phyloP scores from a whole-genome alignment of 331 rosid species.

The Malus hybrid region DNA sequence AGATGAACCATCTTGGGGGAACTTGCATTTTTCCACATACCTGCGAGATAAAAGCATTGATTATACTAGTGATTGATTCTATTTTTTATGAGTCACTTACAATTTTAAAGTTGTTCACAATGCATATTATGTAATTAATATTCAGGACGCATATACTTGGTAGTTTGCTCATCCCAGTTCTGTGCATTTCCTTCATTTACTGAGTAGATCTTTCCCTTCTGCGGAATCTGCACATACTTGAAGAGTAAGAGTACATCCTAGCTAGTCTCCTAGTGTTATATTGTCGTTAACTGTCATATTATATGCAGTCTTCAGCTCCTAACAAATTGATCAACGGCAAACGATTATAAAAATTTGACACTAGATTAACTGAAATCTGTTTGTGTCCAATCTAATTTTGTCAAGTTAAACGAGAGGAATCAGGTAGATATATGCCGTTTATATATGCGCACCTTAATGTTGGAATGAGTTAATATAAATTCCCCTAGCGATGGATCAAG shows the following conservation, averaged over 20 bases:
- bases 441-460: constrained; percentile 49
- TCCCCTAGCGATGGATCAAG: constrained; percentile 99
- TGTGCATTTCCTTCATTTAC: constrained; percentile 96
- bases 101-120: neutral
- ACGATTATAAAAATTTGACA: no score
- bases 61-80: no score
- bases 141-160: constrained; percentile 32
- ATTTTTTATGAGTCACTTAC: no score
- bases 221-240: constrained; percentile 46
- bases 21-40: constrained; percentile 80
- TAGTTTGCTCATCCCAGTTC: constrained; percentile 80
- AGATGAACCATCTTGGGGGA: constrained; percentile 67
- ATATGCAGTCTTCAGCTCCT: no score
- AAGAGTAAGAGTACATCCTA: no score
- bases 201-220: constrained; percentile 78
- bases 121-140: no score
- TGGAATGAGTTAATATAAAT: constrained; percentile 91
- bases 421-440: no score
- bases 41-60: constrained; percentile 12
- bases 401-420: neutral
- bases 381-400: no score
- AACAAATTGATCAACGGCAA: no score
- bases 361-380: no score
- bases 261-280: no score
- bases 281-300: neutral